Base-by-base conservation (phyloP, 2,329 filamentous ascomycete genomes). In the Blastomyces percursus region DNA sequence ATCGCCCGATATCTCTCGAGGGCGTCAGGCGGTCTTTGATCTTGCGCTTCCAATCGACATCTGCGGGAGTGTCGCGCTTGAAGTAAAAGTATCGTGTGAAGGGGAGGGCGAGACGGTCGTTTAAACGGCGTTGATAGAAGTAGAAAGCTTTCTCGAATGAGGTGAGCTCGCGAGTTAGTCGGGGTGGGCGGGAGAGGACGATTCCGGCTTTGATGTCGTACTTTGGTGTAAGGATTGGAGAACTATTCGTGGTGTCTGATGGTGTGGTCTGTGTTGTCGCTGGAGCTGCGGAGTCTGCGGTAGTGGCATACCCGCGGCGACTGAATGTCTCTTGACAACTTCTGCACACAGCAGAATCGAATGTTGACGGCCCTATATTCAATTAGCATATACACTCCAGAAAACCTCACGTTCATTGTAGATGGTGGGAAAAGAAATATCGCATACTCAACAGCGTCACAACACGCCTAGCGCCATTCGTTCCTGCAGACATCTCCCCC, bases 91-190 rank as follows among this genome's bases (percentile, higher is more conserved):
- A 89, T 68, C 89, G 86, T 62, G 89, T 89, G 76, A 97, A 99
- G 1, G 92, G 90, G 4, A 94, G 83, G 24, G 87, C 86, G 60
- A 96, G 82, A 52, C 94, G 89, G 81, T 99, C 94, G 76, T 97
- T 96, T 64, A 99, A 83, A 16, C 94, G 91, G 70, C 93, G 93
- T 79, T 99, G 94, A 79, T 99, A 99, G 74, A 99, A 91, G 81
- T 88, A 96, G 78, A 88, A 97, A 66, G 93, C 83, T 72, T 91
- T 89, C 77, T 99, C 94, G 77, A 99, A 97, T 14, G 90, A 82
- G 42, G 89, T 89, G 61, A 93, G 86, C 65, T 88, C 82, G 68
- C 89, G 88, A 32, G 94, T 97, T 70, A 99, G 82, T 64, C 95
- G 80, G 7, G 94, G 94, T 57, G 94, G 85, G 35, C 94, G 90